Evolutionary conservation across 768 basidiomycete genomes (phyloP), one percentile per base, ranked within the genome.

Genomic region (Russula abietina): DNA sequence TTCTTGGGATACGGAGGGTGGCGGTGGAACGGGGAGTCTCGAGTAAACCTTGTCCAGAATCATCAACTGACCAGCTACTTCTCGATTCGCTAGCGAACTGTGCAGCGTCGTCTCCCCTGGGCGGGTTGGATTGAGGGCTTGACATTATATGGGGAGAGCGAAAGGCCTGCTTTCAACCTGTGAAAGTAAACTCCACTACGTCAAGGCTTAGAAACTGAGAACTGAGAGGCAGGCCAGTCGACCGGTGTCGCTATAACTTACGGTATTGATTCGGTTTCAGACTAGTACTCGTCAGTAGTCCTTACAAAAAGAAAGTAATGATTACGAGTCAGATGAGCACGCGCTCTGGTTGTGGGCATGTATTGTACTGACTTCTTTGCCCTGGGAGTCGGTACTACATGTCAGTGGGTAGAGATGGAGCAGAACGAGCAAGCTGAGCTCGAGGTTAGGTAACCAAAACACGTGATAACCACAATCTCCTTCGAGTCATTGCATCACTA

Each of bases 141-240:
- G 57, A 41, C 62, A 59, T 63, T 33, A 16, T 10, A 36, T 24
- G 36, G 17, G 28, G 46, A 26, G 39, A 45, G 46, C 7, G 62
- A 64, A 64, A 64, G 62, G 26, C 62, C 58, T 45, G 62, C 62
- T 64, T 64, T 60, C 62, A 32, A 55, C 52, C 14, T 32, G 38
- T n/a, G 30, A 26, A 19, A 49, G 19, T 12, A 46, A 12, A 24
- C 11, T 16, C 9, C 19, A 38, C 19, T 57, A 36, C 4, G 43
- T 22, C 14, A 17, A 46, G 33, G 7, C 9, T 26, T 17, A 14
- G 26, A 19, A n/a, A 4, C 9, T 26, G 12, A 14, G 26, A 32
- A 45, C 24, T 10, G 49, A 41, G 4, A 41, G 1, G 10, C 12
- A 33, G 33, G 19, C 51, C 9, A 43, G 28, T 28, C 33, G n/a